Percentiles rank a stretch among this genome's conserved stretches.
phyloP scores from a whole-genome alignment of 1,284 basidiomycete genomes.

The Puccinia novopanici region DNA sequence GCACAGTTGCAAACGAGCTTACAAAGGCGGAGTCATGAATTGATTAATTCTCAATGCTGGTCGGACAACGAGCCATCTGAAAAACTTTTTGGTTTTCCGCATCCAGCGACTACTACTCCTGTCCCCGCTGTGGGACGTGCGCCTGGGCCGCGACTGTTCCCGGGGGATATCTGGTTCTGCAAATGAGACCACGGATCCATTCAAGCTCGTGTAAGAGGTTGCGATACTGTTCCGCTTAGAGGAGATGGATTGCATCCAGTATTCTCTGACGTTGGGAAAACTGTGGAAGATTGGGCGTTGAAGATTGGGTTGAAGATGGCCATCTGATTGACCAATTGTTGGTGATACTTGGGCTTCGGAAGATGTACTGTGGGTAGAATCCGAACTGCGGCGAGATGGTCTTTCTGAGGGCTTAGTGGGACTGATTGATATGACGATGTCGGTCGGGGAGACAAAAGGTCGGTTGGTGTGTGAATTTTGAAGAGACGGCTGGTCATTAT shows the following conservation, averaged over 20 bases:
- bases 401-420: background rate
- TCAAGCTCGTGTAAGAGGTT: constrained; percentile 14
- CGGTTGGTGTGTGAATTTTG: background rate
- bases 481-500: background rate
- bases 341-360: background rate
- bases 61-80: constrained; percentile 50
- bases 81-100: constrained; percentile 1
- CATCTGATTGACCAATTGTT: background rate
- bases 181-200: constrained; percentile 50
- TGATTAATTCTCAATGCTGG: constrained; percentile 53
- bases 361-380: background rate
- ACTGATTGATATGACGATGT: constrained; percentile 1
- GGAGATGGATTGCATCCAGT: constrained; percentile 30
- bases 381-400: background rate
- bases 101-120: constrained; percentile 54
- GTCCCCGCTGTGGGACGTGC: constrained; percentile 53
- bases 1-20: constrained; percentile 9
- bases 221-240: constrained; percentile 42
- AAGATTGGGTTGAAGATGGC: constrained; percentile 28
- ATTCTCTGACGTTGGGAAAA: constrained; percentile 41
- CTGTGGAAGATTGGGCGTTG: constrained; percentile 43
- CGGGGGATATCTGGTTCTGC: constrained; percentile 20
- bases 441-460: background rate
- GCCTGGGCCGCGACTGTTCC: constrained; percentile 54
- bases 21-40: constrained; percentile 55